A percentile compares a stretch with the other conserved stretches of the same genome.
Evolutionary conservation across 1,139 yeast species (phyloP).

Genomic region (Sugiyamaella grinbergsii): DNA sequence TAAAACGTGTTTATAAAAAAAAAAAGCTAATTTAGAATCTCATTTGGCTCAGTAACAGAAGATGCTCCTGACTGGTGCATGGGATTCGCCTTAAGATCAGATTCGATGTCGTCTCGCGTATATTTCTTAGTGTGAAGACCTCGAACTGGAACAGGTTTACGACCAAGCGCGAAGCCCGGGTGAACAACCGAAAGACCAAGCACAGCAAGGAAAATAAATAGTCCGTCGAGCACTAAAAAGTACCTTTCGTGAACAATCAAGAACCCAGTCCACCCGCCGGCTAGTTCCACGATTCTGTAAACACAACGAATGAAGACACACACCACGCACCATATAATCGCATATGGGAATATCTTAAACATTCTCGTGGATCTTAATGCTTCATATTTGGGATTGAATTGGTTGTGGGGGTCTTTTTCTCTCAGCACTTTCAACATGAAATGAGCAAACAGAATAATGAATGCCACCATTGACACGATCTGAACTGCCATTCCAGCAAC

Average conservation of each 20-base stretch:
- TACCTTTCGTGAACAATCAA: slow-evolving; percentile 71
- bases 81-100: background rate
- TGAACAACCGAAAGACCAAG: slow-evolving; percentile 55
- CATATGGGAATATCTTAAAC: slow-evolving; percentile 40
- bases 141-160: slow-evolving; percentile 31
- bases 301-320: slow-evolving; percentile 71
- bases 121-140: slow-evolving; percentile 27
- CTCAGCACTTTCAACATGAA: slow-evolving; percentile 54
- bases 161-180: slow-evolving; percentile 53
- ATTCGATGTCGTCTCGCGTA: background rate
- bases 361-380: slow-evolving; percentile 46
- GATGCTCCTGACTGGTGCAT: background rate
- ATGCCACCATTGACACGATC: slow-evolving; percentile 69
- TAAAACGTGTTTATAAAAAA: too few species aligned
- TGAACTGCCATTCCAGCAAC: slow-evolving; percentile 82
- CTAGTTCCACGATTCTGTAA: slow-evolving; percentile 77
- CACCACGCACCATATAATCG: slow-evolving; percentile 52
- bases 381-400: slow-evolving; percentile 47
- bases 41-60: background rate
- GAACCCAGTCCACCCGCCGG: slow-evolving; percentile 75
- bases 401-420: slow-evolving; percentile 16
- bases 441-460: slow-evolving; percentile 57
- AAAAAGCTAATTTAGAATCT: background rate
- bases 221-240: slow-evolving; percentile 74
- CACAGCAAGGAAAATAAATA: slow-evolving; percentile 59